phyloP scores from a whole-genome alignment of 2,329 filamentous ascomycete genomes.

The Penicillium carneum region DNA sequence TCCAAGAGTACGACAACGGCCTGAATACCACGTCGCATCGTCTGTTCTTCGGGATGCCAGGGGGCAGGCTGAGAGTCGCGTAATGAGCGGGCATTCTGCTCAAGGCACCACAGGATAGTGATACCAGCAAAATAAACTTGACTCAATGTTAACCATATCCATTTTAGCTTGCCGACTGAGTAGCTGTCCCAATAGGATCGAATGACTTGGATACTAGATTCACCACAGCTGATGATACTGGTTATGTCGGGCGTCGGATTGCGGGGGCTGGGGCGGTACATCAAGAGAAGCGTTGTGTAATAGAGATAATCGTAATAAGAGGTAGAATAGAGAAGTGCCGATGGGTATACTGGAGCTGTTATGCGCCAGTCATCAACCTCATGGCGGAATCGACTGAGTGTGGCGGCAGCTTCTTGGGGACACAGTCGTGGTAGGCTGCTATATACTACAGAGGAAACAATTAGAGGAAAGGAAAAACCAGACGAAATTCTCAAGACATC shows the following conservation, averaged over 20 bases:
- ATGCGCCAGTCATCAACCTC: slow-evolving; percentile 52
- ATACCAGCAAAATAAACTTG: slow-evolving; percentile 51
- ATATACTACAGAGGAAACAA: slow-evolving; percentile 41
- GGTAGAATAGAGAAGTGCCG: slow-evolving; percentile 51
- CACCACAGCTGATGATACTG: slow-evolving; percentile 50
- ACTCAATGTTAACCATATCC: slow-evolving; percentile 52
- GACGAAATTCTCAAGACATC: neutral
- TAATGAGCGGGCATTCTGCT: slow-evolving; percentile 48
- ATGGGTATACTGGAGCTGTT: slow-evolving; percentile 45
- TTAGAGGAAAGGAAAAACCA: neutral
- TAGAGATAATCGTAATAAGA: slow-evolving; percentile 53
- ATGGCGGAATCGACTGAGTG: slow-evolving; percentile 44
- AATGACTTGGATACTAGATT: slow-evolving; percentile 50
- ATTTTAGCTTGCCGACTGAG: slow-evolving; percentile 50
- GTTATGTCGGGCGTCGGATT: slow-evolving; percentile 47
- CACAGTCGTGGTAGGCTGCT: slow-evolving; percentile 44
- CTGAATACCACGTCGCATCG: slow-evolving; percentile 48
- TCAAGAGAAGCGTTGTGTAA: slow-evolving; percentile 49
- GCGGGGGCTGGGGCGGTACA: slow-evolving; percentile 49
- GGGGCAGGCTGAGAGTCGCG: slow-evolving; percentile 40
- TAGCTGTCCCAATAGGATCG: slow-evolving; percentile 52
- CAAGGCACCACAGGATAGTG: slow-evolving; percentile 51
- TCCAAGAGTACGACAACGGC: slow-evolving; percentile 48
- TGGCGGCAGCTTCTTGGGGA: slow-evolving; percentile 37
- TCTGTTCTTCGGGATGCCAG: slow-evolving; percentile 49